Conservation (phyloP, 2,329 filamentous ascomycete species). For the Neofusicoccum cordaticola region DNA sequence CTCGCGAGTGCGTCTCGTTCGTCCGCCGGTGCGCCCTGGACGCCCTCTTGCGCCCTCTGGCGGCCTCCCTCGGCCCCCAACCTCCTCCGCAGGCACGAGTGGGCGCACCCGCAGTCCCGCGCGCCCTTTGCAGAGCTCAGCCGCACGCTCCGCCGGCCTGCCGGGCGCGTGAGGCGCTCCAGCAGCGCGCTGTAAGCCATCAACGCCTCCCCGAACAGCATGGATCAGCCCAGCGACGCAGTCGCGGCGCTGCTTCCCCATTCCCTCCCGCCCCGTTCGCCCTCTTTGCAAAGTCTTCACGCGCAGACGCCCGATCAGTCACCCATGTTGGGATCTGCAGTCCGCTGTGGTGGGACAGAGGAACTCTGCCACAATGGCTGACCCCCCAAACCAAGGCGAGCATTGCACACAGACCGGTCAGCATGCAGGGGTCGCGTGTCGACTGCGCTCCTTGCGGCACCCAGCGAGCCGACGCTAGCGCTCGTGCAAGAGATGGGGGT, state of each 20-base stretch:
- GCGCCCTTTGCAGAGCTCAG: conserved; percentile 5
- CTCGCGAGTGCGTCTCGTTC: background rate
- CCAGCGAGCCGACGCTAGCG: conserved; percentile 6
- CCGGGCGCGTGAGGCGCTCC: conserved; percentile 5
- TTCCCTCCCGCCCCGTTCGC: conserved; percentile 4
- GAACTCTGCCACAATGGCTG: conserved; percentile 15
- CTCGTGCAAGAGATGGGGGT: conserved; percentile 7
- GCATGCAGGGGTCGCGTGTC: conserved; percentile 19
- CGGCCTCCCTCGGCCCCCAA: background rate
- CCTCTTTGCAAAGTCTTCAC: conserved; percentile 10
- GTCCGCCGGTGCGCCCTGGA: background rate
- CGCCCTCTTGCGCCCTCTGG: background rate
- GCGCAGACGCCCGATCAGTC: conserved; percentile 11
- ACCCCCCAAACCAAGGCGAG: background rate
- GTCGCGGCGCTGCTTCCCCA: conserved; percentile 3
- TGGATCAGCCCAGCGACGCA: conserved; percentile 2
- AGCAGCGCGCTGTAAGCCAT: background rate
- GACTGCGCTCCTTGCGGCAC: conserved; percentile 10
- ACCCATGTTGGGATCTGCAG: conserved; percentile 9
- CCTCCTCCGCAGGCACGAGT: background rate
- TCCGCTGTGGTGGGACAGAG: conserved; percentile 11
- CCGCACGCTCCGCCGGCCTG: conserved; percentile 4
- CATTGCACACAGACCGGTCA: conserved; percentile 16
- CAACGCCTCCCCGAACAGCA: background rate
- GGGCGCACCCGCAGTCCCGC: background rate